Conservation (phyloP, 2,329 filamentous ascomycete species). For the Chaetomium strumarium region DNA sequence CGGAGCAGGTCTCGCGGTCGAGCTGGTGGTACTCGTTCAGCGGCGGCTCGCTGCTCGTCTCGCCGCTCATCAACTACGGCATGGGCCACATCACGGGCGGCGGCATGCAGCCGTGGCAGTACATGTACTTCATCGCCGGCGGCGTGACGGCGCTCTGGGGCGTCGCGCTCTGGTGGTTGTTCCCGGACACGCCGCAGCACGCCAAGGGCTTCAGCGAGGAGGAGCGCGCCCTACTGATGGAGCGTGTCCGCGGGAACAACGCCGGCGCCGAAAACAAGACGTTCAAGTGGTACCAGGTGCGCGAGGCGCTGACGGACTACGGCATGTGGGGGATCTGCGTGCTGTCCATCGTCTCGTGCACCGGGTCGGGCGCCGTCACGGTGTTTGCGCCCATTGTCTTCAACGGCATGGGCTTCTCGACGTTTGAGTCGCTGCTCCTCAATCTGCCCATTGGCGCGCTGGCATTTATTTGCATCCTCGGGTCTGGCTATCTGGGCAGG, state of each 20-base stretch:
- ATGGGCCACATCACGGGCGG: conserved; percentile 38
- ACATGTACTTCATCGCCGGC: conserved; percentile 39
- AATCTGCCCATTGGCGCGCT: conserved; percentile 31
- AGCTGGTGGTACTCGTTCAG: conserved; percentile 40
- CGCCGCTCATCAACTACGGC: conserved; percentile 43
- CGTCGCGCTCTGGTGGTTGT: conserved; percentile 13
- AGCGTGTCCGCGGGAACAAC: conserved; percentile 22
- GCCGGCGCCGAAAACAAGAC: conserved; percentile 21
- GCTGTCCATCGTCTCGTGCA: conserved; percentile 50
- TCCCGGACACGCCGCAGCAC: conserved; percentile 28
- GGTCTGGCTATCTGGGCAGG: conserved; percentile 28
- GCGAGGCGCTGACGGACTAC: conserved; percentile 17
- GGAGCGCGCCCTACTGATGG: conserved; percentile 18
- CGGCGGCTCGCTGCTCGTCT: conserved; percentile 40
- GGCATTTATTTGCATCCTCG: conserved; percentile 29
- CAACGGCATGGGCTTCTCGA: conserved; percentile 43
- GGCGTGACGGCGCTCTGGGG: conserved; percentile 37
- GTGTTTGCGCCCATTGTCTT: conserved; percentile 54
- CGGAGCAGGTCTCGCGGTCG: conserved; percentile 36
- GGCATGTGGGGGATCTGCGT: conserved; percentile 27
- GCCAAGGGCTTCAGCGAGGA: conserved; percentile 27
- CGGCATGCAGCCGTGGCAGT: conserved; percentile 34
- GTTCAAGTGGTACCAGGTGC: conserved; percentile 20
- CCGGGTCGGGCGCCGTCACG: conserved; percentile 65
- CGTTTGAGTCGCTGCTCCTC: conserved; percentile 27